A percentile compares a stretch with the other conserved stretches of the same genome.
These are phyloP conservation scores for Dicorynia guianensis DNA, from an alignment of 306 rosid genomes.

Conservation along the genomic window DNA sequence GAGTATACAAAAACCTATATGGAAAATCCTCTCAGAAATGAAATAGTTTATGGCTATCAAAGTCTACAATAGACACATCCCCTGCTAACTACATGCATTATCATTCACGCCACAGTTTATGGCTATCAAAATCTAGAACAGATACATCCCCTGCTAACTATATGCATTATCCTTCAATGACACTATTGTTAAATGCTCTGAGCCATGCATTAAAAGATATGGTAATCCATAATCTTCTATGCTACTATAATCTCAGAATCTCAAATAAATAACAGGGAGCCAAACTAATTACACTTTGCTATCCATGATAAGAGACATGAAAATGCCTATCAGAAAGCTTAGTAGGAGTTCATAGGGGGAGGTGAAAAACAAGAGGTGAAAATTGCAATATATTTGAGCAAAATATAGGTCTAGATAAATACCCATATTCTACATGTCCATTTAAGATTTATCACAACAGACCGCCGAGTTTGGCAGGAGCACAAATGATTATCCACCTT, in stretches of 20 bases:
- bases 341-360: too few species aligned
- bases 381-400: too few species aligned
- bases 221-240: neutral
- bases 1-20: neutral
- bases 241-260: neutral
- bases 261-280: neutral
- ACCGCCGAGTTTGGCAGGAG: too few species aligned
- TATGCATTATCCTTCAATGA: neutral
- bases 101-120: neutral
- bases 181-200: neutral
- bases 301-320: neutral
- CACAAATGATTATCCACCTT: too few species aligned
- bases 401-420: too few species aligned
- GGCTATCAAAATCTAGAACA: too few species aligned
- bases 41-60: neutral
- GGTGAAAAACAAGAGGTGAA: too few species aligned
- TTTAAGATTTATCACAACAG: too few species aligned
- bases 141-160: too few species aligned
- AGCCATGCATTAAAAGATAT: neutral
- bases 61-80: slow-evolving; percentile 12
- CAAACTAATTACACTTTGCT: neutral
- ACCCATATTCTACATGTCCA: too few species aligned
- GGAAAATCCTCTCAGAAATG: slow-evolving; percentile 22
- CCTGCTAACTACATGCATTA: neutral
- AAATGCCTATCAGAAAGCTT: neutral